Evolutionary conservation across 2,329 filamentous ascomycete genomes (phyloP).

Genomic region (Nothopassalora personata): DNA sequence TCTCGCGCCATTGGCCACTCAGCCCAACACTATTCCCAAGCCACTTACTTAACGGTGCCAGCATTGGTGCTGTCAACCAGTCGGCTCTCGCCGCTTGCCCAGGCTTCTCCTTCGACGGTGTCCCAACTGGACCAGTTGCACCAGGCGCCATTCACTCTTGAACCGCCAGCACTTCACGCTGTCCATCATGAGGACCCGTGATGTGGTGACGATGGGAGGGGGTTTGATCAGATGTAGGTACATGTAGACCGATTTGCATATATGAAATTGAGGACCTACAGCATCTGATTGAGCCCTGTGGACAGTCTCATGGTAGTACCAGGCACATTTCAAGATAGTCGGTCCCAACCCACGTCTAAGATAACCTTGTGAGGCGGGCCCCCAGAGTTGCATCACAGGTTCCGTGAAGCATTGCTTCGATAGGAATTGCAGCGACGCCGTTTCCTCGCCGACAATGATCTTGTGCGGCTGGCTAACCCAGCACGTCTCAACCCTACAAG

Average conservation of each 20-base stretch:
- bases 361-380: too few relatives aligned
- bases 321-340: too few relatives aligned
- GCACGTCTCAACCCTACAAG: too few relatives aligned
- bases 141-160: constrained; percentile 25
- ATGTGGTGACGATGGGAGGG: neutral
- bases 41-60: constrained; percentile 20
- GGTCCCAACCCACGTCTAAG: too few relatives aligned
- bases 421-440: too few relatives aligned
- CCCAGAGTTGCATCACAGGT: too few relatives aligned
- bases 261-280: neutral
- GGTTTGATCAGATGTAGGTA: neutral
- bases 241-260: neutral
- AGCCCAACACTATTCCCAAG: constrained; percentile 10
- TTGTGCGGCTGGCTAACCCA: too few relatives aligned
- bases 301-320: too few relatives aligned
- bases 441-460: too few relatives aligned
- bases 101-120: constrained; percentile 27
- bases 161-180: neutral
- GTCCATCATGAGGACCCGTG: neutral
- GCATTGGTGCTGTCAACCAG: constrained; percentile 25
- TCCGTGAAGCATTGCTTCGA: too few relatives aligned
- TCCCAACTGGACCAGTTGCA: constrained; percentile 25
- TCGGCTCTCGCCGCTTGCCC: constrained; percentile 25
- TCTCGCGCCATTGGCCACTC: constrained; percentile 10
- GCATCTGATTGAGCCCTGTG: too few relatives aligned